Percentiles rank a stretch among this genome's conserved stretches.
Conservation (phyloP, 441 rosid species). For the Caryocar brasiliense region DNA sequence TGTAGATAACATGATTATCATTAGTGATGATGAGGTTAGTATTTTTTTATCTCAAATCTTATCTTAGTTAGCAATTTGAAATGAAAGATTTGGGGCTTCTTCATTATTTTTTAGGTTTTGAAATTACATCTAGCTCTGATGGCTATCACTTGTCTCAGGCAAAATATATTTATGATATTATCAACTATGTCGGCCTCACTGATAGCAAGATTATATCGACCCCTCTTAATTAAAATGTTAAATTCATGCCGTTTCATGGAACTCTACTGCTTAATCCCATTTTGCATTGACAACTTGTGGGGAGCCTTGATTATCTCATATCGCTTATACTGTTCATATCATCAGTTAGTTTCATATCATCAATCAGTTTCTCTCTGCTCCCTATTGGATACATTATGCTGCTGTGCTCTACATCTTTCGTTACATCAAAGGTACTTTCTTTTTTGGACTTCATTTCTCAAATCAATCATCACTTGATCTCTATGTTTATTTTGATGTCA, state of each 20-base stretch:
- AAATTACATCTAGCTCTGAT: not conserved
- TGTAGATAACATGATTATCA: too few species aligned
- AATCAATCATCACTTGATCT: not conserved
- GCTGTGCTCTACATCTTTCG: not conserved
- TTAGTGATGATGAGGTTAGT: not conserved
- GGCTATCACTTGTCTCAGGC: not conserved
- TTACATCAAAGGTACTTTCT: not conserved
- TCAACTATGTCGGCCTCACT: not conserved
- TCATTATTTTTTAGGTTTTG: not conserved
- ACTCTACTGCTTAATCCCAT: too few species aligned
- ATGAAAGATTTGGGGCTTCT: not conserved
- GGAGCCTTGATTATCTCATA: not conserved
- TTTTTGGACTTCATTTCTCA: not conserved
- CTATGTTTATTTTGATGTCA: not conserved
- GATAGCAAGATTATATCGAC: not conserved
- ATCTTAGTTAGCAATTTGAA: not conserved
- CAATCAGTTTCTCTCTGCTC: not conserved
- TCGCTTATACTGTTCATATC: not conserved
- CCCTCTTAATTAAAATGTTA: not conserved
- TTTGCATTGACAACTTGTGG: not conserved
- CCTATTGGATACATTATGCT: not conserved
- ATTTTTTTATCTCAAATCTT: not conserved
- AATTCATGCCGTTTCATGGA: not conserved
- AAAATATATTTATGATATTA: not conserved
- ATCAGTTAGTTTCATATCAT: too few species aligned